Percentiles rank a stretch among this genome's conserved stretches.
Conservation (phyloP, 1,284 basidiomycete species). For the Inonotus obliquus region DNA sequence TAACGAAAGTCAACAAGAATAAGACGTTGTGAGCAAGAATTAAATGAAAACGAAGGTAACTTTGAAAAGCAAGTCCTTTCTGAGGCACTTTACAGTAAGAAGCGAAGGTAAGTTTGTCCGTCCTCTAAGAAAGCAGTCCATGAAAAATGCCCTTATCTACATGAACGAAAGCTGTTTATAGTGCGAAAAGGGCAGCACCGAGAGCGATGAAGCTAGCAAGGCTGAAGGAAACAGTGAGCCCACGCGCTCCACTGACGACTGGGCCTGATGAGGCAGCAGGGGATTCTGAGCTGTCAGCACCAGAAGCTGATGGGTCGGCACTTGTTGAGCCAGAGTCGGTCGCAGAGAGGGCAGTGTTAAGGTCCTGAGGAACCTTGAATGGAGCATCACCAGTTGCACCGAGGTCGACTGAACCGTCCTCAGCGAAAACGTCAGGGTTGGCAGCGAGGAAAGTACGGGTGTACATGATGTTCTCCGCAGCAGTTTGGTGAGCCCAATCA, state of each 20-base stretch:
- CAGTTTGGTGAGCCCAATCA: conserved; percentile 42
- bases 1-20: not conserved
- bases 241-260: conserved; percentile 44
- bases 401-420: conserved; percentile 51
- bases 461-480: conserved; percentile 57
- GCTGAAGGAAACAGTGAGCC: conserved; percentile 44
- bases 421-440: conserved; percentile 52
- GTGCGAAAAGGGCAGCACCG: conserved; percentile 49
- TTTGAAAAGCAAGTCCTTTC: not conserved
- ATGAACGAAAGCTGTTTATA: conserved; percentile 34
- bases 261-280: conserved; percentile 26
- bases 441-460: conserved; percentile 56
- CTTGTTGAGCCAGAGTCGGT: conserved; percentile 27
- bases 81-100: not conserved
- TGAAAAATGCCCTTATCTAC: conserved; percentile 1
- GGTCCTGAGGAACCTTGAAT: conserved; percentile 54
- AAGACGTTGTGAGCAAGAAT: not conserved
- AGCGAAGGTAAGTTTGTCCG: not conserved
- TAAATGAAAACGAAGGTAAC: conserved; percentile 5
- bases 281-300: conserved; percentile 12
- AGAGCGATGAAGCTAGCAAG: conserved; percentile 47
- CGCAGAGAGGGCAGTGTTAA: conserved; percentile 35
- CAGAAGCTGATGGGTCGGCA: conserved; percentile 24
- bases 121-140: not conserved
- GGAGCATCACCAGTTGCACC: conserved; percentile 38